These are phyloP conservation scores for Chamaecyparis obtusa DNA, from an alignment of 75 land plant species.

Conservation along the genomic window DNA sequence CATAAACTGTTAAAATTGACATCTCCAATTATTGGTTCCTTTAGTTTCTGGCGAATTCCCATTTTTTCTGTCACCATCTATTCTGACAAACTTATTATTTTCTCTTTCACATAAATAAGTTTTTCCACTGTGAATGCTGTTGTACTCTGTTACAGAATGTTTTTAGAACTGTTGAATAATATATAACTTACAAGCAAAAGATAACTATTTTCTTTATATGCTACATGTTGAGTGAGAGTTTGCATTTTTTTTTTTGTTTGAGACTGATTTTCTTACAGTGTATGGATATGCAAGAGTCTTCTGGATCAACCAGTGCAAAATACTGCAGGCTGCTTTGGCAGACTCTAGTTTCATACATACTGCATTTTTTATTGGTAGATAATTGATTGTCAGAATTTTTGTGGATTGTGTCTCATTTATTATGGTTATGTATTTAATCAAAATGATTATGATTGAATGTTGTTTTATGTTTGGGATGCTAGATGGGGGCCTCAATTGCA, in stretches of 20 bases:
- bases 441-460: neutral
- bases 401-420: neutral
- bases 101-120: neutral
- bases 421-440: neutral
- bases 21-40: neutral
- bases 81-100: neutral
- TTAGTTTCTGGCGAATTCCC: neutral
- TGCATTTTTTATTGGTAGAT: neutral
- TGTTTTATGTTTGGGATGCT: constrained; percentile 9
- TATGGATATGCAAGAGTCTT: neutral
- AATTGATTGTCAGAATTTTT: neutral
- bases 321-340: neutral
- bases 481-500: constrained; percentile 95
- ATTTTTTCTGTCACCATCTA: neutral
- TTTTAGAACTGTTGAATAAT: neutral
- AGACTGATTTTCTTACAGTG: neutral
- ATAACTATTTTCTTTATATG: neutral
- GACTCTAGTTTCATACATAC: neutral
- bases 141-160: neutral
- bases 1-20: neutral
- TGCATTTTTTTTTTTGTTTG: neutral
- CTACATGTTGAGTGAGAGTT: neutral
- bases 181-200: neutral
- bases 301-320: neutral
- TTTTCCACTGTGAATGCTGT: neutral